Evolutionary conservation across 2,329 filamentous ascomycete species (phyloP).

Genomic region (Diaporthe helianthi): DNA sequence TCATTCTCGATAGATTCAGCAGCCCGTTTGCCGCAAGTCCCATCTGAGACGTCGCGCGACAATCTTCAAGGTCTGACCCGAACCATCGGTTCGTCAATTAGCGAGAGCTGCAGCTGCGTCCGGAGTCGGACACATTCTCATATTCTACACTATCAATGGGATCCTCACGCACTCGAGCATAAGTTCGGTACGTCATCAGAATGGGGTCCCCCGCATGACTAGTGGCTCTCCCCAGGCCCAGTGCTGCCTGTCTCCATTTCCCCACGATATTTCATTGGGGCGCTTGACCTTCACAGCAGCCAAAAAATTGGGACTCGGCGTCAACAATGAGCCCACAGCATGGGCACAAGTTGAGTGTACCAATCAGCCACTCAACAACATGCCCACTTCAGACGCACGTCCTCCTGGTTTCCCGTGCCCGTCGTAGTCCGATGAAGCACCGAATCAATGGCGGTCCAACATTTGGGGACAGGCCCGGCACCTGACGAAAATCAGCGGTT

Average conservation of each 20-base stretch:
- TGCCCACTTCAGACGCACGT: background rate
- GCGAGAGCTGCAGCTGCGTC: background rate
- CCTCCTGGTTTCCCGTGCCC: background rate
- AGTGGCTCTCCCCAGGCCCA: background rate
- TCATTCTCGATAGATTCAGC: too few species aligned
- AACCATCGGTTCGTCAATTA: background rate
- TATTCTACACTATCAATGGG: too few species aligned
- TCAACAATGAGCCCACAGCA: background rate
- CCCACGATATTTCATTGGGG: conserved; percentile 14
- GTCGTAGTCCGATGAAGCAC: background rate
- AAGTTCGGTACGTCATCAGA: background rate
- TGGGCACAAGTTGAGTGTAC: background rate
- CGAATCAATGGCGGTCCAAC: background rate
- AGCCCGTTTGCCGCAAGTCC: background rate
- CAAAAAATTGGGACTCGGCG: background rate
- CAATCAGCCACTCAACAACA: background rate
- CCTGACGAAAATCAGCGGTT: background rate
- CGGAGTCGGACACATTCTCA: background rate
- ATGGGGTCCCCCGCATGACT: conserved; percentile 13
- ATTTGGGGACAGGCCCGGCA: background rate
- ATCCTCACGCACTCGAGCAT: background rate
- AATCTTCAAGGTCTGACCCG: background rate
- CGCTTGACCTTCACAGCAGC: background rate
- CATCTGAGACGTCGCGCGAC: background rate
- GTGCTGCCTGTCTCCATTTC: background rate